These are phyloP conservation scores for Poa annua DNA, from an alignment of 176 grass and related monocot genomes.

Conservation along the genomic window DNA sequence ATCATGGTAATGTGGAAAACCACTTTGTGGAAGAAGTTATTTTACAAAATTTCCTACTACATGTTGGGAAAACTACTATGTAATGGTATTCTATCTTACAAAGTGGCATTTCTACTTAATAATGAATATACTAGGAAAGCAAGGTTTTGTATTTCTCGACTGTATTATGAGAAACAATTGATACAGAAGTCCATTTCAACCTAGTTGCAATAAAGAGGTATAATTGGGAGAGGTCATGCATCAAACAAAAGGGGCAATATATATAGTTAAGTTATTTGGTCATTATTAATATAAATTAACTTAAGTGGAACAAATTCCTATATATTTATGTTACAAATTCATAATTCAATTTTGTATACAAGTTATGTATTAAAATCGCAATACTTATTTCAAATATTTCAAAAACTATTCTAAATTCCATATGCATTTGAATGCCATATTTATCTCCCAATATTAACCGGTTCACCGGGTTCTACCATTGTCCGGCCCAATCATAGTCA, in stretches of 20 bases:
- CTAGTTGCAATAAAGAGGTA: background rate
- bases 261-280: background rate
- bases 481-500: too few species aligned
- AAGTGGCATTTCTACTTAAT: background rate
- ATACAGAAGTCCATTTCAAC: background rate
- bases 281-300: too few species aligned
- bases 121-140: background rate
- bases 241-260: background rate
- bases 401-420: background rate
- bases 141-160: background rate
- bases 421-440: background rate
- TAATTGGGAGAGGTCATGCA: background rate
- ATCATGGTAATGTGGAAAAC: background rate
- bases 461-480: too few species aligned
- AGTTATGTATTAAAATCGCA: background rate
- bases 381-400: background rate
- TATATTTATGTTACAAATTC: too few species aligned
- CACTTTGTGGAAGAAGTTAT: background rate
- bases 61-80: background rate
- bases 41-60: background rate
- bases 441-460: background rate
- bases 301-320: too few species aligned
- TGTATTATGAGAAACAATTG: background rate
- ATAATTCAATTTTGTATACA: too few species aligned
- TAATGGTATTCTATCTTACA: background rate